Conservation (phyloP, 805 yeast species). For the Tetrapisispora arboricola region DNA sequence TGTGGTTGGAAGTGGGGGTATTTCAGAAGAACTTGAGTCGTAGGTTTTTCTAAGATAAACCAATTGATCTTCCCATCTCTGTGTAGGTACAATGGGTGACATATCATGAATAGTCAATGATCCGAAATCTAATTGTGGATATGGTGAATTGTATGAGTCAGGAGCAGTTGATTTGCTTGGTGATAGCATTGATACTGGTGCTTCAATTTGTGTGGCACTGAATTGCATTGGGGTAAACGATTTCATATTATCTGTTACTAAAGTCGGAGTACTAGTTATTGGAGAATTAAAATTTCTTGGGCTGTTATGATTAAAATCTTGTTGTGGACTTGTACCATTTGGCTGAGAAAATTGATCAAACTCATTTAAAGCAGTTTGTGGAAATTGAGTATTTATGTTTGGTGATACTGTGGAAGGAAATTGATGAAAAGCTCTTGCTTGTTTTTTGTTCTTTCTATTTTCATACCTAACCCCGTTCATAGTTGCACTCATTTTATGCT, state of each 20-base stretch:
- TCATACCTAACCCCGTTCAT: no score
- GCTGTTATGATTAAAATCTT: no score
- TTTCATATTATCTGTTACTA: not conserved
- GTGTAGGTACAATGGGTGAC: slow-evolving; percentile 25
- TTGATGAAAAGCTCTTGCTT: no score
- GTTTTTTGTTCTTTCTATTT: no score
- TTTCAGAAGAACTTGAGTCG: slow-evolving; percentile 62
- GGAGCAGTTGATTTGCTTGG: not conserved
- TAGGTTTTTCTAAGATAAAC: slow-evolving; percentile 38
- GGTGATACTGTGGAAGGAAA: no score
- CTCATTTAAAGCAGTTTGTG: no score
- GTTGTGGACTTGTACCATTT: no score
- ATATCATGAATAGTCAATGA: slow-evolving; percentile 9
- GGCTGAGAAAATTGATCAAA: no score
- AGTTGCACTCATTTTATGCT: no score
- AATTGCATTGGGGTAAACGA: slow-evolving; percentile 9
- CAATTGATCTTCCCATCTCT: slow-evolving; percentile 29
- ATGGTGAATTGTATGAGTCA: slow-evolving; percentile 2
- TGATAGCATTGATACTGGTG: slow-evolving; percentile 6
- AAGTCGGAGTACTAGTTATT: not conserved
- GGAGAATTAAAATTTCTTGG: not conserved
- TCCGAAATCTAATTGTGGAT: slow-evolving; percentile 1
- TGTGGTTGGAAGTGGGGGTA: slow-evolving; percentile 77
- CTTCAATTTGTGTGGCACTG: slow-evolving; percentile 7
- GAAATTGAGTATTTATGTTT: no score